Base-by-base conservation (phyloP, 2,329 filamentous ascomycete species). In the Neofusicoccum laricinum region DNA sequence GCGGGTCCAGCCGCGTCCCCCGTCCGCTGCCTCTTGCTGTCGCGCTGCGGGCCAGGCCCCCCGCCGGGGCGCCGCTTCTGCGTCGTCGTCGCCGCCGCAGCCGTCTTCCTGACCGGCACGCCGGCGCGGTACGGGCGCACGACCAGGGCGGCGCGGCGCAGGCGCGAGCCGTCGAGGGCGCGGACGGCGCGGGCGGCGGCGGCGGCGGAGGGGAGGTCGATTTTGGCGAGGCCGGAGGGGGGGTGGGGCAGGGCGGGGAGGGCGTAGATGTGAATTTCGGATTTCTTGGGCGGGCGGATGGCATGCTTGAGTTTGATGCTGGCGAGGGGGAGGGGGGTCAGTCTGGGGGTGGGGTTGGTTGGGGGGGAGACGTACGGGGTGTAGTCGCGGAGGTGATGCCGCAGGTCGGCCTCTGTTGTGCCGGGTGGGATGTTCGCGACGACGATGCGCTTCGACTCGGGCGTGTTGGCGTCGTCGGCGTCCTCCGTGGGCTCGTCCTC, bases 231-330 rank as follows among this genome's bases (percentile, higher is more conserved):
- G 61, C 41, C 49, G 30, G 25, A 43, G 10, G 17, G 12, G n/a
- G 46, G 49, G 30, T 38, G 12, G n/a, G 11, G 4, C 3, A 14
- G 21, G 4, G n/a, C n/a, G n/a, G 48, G 32, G 3, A 63, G 49
- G 30, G 17, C 61, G 38, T 63, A 53, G 25, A 63, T 6, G 17
- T 55, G 40, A 40, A 45, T 46, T 55, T 63, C 61, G 15, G 61
- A 32, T 10, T n/a, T 17, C 7, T 36, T 43, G 30, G 61, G 61
- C 30, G 34, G 25, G 17, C 61, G 61, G n/a, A 63, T n/a, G 25
- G 61, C 3, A 30, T 55, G 49, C 11, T 46, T 53, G 7, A 63
- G 12, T 6, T 34, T 55, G 50, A 63, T 19, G 2, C 61, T 63
- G 25, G 14, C n/a, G 34, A 4, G 14, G n/a, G 25, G 49, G 14